phyloP scores from a whole-genome alignment of 2,329 filamentous ascomycete genomes.

The Helicocarpus griseus region DNA sequence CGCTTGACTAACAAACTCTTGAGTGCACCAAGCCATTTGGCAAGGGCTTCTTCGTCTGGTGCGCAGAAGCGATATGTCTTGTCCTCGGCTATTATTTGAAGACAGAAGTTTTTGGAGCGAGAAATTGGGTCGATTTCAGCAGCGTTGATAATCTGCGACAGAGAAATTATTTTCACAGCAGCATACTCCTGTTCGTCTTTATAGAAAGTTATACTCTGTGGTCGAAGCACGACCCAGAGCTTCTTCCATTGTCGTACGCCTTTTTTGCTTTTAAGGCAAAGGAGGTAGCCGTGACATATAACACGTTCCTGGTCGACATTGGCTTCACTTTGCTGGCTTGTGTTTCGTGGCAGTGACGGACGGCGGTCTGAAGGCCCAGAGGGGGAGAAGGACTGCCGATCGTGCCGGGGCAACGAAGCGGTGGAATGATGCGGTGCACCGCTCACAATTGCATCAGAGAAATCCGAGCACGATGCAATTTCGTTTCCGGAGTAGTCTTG shows the following conservation, averaged over 20 bases:
- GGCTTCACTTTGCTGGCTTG: constrained; percentile 53
- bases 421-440: constrained; percentile 21
- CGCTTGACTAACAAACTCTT: constrained; percentile 54
- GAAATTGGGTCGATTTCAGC: constrained; percentile 87
- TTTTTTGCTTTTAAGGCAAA: constrained; percentile 66
- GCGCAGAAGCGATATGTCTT: constrained; percentile 72
- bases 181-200: constrained; percentile 88
- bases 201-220: constrained; percentile 78
- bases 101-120: constrained; percentile 72
- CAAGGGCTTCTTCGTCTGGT: constrained; percentile 68
- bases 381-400: constrained; percentile 6
- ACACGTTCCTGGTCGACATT: constrained; percentile 70
- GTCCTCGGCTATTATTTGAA: constrained; percentile 91
- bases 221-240: constrained; percentile 82
- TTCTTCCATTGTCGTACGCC: constrained; percentile 92
- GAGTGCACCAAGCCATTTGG: constrained; percentile 78
- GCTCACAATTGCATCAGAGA: constrained; percentile 53
- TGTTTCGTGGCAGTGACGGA: constrained; percentile 39
- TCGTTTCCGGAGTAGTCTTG: constrained; percentile 55
- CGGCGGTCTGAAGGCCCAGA: constrained; percentile 20
- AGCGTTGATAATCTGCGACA: constrained; percentile 72
- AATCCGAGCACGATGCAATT: constrained; percentile 73
- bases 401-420: constrained; percentile 17
- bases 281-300: constrained; percentile 87
- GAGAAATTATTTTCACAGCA: constrained; percentile 68